Evolutionary conservation across 495 filamentous ascomycete species (phyloP).

Genomic region (Tetracladium setigerum): DNA sequence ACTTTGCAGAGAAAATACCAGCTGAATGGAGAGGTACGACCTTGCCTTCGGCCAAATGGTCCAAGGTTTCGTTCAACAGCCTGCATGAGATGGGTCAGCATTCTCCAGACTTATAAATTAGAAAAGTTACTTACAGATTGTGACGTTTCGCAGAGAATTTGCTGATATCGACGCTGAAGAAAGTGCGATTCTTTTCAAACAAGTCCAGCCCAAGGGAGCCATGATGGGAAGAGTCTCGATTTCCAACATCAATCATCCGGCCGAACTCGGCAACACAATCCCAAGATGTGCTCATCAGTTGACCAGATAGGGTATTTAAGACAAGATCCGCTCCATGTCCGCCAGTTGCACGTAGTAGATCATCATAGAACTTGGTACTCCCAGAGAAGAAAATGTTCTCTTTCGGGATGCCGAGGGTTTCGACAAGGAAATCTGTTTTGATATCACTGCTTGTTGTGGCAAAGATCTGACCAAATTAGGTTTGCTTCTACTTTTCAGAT

Average conservation of each 20-base stretch:
- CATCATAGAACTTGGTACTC: slow-evolving; percentile 30
- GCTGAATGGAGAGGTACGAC: slow-evolving; percentile 24
- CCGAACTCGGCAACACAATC: slow-evolving; percentile 40
- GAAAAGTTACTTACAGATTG: slow-evolving; percentile 38
- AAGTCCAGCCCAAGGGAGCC: slow-evolving; percentile 23
- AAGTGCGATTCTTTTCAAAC: slow-evolving; percentile 27
- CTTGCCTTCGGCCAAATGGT: too few species aligned
- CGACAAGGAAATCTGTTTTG: slow-evolving; percentile 42
- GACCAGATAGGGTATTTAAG: slow-evolving; percentile 40
- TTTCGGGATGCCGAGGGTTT: slow-evolving; percentile 37
- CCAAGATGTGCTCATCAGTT: slow-evolving; percentile 34
- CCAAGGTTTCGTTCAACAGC: too few species aligned
- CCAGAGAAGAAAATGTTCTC: slow-evolving; percentile 43
- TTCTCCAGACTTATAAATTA: slow-evolving; percentile 49
- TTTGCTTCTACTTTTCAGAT: background rate
- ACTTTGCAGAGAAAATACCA: slow-evolving; percentile 27
- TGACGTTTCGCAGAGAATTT: slow-evolving; percentile 13
- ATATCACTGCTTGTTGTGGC: slow-evolving; percentile 43
- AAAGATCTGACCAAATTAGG: slow-evolving; percentile 30
- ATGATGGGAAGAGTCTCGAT: slow-evolving; percentile 22
- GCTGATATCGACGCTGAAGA: slow-evolving; percentile 6
- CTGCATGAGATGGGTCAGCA: slow-evolving; percentile 14
- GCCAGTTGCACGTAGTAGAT: slow-evolving; percentile 31
- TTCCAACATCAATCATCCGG: slow-evolving; percentile 40
- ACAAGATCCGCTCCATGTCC: slow-evolving; percentile 48